Evolutionary conservation across 129 eudicot species (phyloP).

Genomic region (Glebionis coronaria): DNA sequence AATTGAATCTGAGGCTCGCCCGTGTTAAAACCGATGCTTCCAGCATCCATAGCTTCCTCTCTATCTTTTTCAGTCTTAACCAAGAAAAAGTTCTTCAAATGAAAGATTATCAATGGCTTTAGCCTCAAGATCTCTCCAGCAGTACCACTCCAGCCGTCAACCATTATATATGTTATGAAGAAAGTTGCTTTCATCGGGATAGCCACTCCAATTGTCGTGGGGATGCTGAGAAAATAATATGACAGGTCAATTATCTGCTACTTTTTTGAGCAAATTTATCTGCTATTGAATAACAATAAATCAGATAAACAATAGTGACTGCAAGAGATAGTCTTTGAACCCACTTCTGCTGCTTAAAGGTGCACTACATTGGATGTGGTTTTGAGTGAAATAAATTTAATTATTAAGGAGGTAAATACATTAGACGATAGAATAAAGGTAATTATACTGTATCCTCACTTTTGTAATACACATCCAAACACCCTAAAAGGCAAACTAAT

Average conservation of each 20-base stretch:
- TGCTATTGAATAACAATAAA: background rate
- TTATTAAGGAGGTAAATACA: background rate
- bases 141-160: slow-evolving; percentile 97
- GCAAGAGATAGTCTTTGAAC: background rate
- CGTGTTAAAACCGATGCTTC: slow-evolving; percentile 80
- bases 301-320: background rate
- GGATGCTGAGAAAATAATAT: slow-evolving; percentile 43
- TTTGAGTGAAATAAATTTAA: background rate
- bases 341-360: background rate
- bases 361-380: background rate
- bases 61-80: slow-evolving; percentile 96
- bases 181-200: slow-evolving; percentile 96
- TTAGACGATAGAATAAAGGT: no score
- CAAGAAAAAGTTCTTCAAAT: slow-evolving; percentile 81
- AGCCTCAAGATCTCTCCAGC: slow-evolving; percentile 93
- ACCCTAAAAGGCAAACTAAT: no score
- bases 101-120: slow-evolving; percentile 74
- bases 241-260: background rate
- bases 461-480: no score
- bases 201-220: slow-evolving; percentile 70
- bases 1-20: slow-evolving; percentile 96
- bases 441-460: no score
- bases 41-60: slow-evolving; percentile 96
- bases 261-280: no score
- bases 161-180: slow-evolving; percentile 91